Base-by-base conservation (phyloP, 352 stramenopile species). In the Globisporangium barbulae region DNA sequence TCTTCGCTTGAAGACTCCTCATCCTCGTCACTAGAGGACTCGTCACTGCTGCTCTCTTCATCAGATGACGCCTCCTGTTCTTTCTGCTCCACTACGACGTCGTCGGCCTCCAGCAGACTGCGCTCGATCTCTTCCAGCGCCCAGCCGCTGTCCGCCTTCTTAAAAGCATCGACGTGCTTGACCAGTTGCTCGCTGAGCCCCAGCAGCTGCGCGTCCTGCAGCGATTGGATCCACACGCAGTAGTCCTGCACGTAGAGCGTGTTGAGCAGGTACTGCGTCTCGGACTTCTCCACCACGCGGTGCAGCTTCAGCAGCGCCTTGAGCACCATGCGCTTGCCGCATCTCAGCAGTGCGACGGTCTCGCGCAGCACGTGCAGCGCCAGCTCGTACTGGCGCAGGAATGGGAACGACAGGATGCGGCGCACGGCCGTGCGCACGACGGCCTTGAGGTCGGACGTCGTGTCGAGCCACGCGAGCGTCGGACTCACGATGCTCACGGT, bases 201-300 rank as follows among this genome's bases (percentile, higher is more conserved):
- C 5, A 69, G 39, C 28, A 95, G 64, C 42, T 64, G 64, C 15
- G 81, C 69, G 59, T 96, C 85, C 17, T 25, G 56, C 13, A 91
- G 67, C 0, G 78, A 81, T 60, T 96, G 88, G 22, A 96, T 79
- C 88, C 86, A 96, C 30, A 94, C 79, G 42, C 87, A 94, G 61
- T 98, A 98, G 64, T 98, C 94, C 67, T 98, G 86, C 35, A 99
- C 79, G 64, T 95, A 98, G n/a, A 99, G 70, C 57, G 94, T 89
- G 68, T 99, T 99, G 37, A 98, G 87, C 17, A 98, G 70, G 75
- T 99, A 99, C 73, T 99, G 94, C 35, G 83, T 97, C 76, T 99
- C 96, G 0, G 91, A 98, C 71, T 95, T 96, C 62, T 98, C 91
- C 12, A 98, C 80, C 35, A 98, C 94, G 21, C 78, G 73, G 60